phyloP scores from a whole-genome alignment of 192 early-diverging fungal species.

The Coemansia sp. region DNA sequence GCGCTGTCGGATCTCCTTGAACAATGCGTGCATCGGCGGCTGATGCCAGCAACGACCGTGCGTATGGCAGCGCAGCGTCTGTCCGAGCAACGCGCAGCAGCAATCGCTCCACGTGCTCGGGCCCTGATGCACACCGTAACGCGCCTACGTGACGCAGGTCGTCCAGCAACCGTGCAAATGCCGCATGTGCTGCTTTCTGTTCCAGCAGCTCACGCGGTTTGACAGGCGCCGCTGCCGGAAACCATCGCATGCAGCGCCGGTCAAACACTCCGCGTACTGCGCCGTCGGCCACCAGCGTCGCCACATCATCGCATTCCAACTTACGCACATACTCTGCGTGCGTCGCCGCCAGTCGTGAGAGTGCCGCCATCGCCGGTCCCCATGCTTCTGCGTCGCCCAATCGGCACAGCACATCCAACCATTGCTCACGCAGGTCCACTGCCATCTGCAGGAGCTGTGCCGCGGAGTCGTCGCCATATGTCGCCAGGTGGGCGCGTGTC shows the following conservation, averaged over 20 bases:
- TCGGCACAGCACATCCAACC: constrained; percentile 19
- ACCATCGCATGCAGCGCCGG: constrained; percentile 44
- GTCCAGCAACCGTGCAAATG: constrained; percentile 7
- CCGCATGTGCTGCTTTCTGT: constrained; percentile 4
- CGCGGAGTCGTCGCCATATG: not conserved
- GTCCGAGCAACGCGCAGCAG: constrained; percentile 13
- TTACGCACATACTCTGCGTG: not conserved
- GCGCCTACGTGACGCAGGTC: constrained; percentile 17
- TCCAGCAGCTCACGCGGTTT: constrained; percentile 31
- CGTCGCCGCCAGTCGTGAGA: constrained; percentile 13
- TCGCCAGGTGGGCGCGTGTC: constrained; percentile 10
- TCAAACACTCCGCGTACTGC: constrained; percentile 39
- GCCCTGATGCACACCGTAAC: constrained; percentile 12
- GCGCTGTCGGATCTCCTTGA: constrained; percentile 16
- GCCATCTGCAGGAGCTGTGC: constrained; percentile 10
- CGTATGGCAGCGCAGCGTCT: constrained; percentile 23
- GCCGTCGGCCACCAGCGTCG: not conserved
- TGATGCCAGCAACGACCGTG: constrained; percentile 37
- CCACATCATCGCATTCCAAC: not conserved
- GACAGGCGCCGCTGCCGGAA: constrained; percentile 33
- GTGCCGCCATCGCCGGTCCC: constrained; percentile 12
- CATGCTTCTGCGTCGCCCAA: constrained; percentile 14
- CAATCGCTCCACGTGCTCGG: constrained; percentile 30
- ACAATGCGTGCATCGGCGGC: constrained; percentile 11
- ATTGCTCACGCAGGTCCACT: constrained; percentile 23